phyloP scores from a whole-genome alignment of 2,329 filamentous ascomycete genomes.

The Penicillium expansum region DNA sequence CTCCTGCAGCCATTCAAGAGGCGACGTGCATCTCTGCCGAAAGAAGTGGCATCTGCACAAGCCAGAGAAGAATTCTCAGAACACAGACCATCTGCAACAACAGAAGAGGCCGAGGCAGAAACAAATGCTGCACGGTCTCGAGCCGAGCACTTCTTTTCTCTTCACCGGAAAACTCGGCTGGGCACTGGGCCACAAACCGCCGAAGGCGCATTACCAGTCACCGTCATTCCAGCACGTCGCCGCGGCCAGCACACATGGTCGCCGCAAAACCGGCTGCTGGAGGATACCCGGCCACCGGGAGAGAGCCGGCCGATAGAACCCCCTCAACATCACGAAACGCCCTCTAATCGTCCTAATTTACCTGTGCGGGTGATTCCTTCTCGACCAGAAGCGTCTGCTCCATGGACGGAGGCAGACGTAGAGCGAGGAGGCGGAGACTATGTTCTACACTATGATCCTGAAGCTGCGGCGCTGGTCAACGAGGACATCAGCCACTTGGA shows the following conservation, averaged over 20 bases:
- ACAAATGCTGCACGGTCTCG: slow-evolving; percentile 45
- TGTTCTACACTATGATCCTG: slow-evolving; percentile 39
- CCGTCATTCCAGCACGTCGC: slow-evolving; percentile 59
- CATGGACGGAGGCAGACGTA: slow-evolving; percentile 51
- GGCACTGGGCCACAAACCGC: slow-evolving; percentile 37
- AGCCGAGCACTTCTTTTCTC: slow-evolving; percentile 48
- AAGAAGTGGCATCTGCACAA: slow-evolving; percentile 58
- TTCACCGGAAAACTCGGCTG: slow-evolving; percentile 46
- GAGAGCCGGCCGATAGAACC: neutral
- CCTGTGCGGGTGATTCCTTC: slow-evolving; percentile 61
- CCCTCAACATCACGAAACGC: neutral
- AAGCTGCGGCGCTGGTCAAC: slow-evolving; percentile 38
- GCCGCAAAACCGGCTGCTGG: slow-evolving; percentile 38
- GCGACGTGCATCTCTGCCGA: slow-evolving; percentile 57
- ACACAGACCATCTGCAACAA: slow-evolving; percentile 29
- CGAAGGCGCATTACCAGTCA: slow-evolving; percentile 53
- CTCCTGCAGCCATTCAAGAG: slow-evolving; percentile 59
- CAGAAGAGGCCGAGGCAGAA: slow-evolving; percentile 26
- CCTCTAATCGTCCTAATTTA: slow-evolving; percentile 18
- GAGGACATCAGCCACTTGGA: slow-evolving; percentile 21
- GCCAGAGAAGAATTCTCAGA: slow-evolving; percentile 43
- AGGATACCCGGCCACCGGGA: slow-evolving; percentile 14
- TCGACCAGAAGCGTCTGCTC: slow-evolving; percentile 52
- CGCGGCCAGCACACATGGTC: slow-evolving; percentile 56
- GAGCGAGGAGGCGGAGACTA: slow-evolving; percentile 28